Evolutionary conservation across 371 early-diverging fungal species (phyloP).

Genomic region (Sporodiniella umbellata): DNA sequence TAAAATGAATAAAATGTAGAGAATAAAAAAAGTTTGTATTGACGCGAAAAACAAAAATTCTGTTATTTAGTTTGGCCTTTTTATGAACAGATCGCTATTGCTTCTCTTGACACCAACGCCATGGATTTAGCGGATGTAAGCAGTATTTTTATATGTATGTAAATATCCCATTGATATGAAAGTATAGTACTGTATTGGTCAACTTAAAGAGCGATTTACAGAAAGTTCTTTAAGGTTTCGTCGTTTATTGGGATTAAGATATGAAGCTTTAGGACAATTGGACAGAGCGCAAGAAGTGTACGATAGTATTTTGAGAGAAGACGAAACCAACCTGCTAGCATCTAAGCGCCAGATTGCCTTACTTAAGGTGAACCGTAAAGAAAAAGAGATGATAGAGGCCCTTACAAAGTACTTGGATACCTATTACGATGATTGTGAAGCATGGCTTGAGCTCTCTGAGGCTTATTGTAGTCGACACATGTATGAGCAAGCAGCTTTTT

Average conservation of each 20-base stretch:
- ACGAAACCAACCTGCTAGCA: slow-evolving; percentile 66
- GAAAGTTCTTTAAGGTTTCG: slow-evolving; percentile 63
- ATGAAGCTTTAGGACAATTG: slow-evolving; percentile 71
- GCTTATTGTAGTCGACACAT: slow-evolving; percentile 65
- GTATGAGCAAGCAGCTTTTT: slow-evolving; percentile 86
- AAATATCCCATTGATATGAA: background rate
- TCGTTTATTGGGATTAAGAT: slow-evolving; percentile 64
- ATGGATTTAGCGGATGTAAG: slow-evolving; percentile 60
- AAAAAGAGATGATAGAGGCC: slow-evolving; percentile 69
- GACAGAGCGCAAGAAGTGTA: slow-evolving; percentile 62
- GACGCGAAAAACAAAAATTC: no score
- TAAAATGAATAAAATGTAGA: slow-evolving; percentile 3
- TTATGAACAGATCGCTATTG: slow-evolving; percentile 78
- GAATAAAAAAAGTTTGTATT: background rate
- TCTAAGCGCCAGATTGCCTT: slow-evolving; percentile 76
- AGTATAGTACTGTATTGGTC: slow-evolving; percentile 48
- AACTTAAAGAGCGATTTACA: slow-evolving; percentile 61
- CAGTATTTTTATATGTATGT: background rate
- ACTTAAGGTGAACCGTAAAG: slow-evolving; percentile 60
- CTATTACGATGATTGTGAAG: slow-evolving; percentile 81
- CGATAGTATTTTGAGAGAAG: slow-evolving; percentile 59
- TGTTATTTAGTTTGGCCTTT: slow-evolving; percentile 82
- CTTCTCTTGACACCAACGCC: slow-evolving; percentile 77
- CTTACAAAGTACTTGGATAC: slow-evolving; percentile 76
- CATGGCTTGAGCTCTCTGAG: slow-evolving; percentile 80